Evolutionary conservation across 208 protist genomes (phyloP), one percentile per base, ranked within the genome.

Genomic region (Angomonas desouzai): DNA sequence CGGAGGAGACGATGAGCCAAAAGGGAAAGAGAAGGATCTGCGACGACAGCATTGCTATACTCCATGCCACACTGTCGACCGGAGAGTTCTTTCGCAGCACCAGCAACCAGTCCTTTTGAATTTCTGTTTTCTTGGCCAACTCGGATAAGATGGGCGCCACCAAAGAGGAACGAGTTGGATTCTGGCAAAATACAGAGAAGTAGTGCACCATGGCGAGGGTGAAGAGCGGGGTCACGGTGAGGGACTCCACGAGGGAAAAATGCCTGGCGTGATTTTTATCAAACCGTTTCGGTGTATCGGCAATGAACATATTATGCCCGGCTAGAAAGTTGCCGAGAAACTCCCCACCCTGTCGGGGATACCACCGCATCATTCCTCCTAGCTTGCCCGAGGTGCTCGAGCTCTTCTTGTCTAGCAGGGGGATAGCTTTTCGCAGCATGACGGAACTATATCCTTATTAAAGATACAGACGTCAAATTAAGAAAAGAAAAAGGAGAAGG

Each of bases 181-280:
- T 83, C 67, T 87, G 81, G 64, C 77, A 81, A 55, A 89, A 93
- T 22, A 77, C 56, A 2, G 87, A 91, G 58, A 89, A 86, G 77
- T 93, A 93, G 64, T 93, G 87, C 32, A 91, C 83, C 68, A 93
- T 84, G 11, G 82, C 62, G 0, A 93, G 70, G 3, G 83, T 73
- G 64, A 87, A 89, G n/a, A 89, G 72, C 6, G 87, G 87, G 10
- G 72, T 74, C 20, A 87, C 76, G 18, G 76, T 81, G 32, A 89
- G 74, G 25, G 70, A 72, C 66, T 90, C 84, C 0, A 93, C 68
- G 0, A 93, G 59, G 0, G 79, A 79, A 63, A 93, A 93, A 70
- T 93, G 87, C 18, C 71, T 69, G 11, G 87, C 87, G 62, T 85
- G 79, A 18, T 72, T 67, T 27, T 68, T 74, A 68, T 90, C 74